phyloP scores from a whole-genome alignment of 169 alveolate species.

The Eimeria maxima region DNA sequence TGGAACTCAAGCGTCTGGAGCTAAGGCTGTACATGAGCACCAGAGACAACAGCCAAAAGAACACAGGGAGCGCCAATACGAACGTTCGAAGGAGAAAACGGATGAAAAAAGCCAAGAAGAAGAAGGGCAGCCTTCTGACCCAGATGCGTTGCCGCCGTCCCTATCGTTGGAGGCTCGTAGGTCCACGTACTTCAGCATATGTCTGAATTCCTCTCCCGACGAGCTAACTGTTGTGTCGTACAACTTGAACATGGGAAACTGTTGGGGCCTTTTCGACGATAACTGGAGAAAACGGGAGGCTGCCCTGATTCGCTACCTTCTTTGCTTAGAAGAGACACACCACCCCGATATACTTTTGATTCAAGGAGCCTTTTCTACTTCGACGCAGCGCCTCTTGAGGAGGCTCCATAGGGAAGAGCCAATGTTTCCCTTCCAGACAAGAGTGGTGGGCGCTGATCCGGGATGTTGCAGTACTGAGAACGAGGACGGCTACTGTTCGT shows the following conservation, averaged over 20 bases:
- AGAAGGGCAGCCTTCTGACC: not conserved
- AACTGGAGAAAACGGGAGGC: constrained; percentile 83
- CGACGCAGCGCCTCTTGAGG: constrained; percentile 49
- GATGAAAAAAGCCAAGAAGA: not conserved
- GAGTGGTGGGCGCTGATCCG: constrained; percentile 74
- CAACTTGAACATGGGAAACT: constrained; percentile 82
- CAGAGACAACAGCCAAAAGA: constrained; percentile 26
- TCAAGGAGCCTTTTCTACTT: constrained; percentile 76
- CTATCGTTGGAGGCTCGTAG: constrained; percentile 72
- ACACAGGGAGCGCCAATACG: not conserved
- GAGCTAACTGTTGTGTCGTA: constrained; percentile 86
- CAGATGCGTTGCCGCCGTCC: constrained; percentile 31
- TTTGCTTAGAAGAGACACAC: constrained; percentile 34
- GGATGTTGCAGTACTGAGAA: constrained; percentile 58
- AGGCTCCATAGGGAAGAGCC: constrained; percentile 69
- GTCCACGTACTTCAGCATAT: constrained; percentile 80
- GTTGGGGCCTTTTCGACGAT: constrained; percentile 73
- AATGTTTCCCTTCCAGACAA: constrained; percentile 74
- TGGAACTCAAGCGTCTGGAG: not conserved
- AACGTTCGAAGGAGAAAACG: not conserved
- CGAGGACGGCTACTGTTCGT: constrained; percentile 61
- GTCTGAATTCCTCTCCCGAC: constrained; percentile 73
- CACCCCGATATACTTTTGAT: constrained; percentile 82
- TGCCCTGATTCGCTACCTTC: constrained; percentile 70
- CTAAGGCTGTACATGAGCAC: constrained; percentile 1